Base-by-base conservation (phyloP, 208 protist species). In the Kentomonas sorsogonicus region DNA sequence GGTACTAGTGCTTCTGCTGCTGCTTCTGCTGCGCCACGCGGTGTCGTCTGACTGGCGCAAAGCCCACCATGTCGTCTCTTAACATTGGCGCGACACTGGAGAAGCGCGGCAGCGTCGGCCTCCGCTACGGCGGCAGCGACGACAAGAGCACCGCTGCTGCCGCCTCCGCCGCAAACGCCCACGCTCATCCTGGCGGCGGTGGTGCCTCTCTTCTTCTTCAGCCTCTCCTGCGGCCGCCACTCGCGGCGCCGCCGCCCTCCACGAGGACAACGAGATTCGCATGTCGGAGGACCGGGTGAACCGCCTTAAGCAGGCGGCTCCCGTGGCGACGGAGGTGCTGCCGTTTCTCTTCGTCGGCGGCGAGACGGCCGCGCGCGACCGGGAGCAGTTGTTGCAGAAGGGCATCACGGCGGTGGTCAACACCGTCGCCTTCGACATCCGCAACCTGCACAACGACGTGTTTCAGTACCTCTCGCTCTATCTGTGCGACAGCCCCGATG, bases 351-450 rank as follows among this genome's bases (percentile, higher is more conserved):
- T 90, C 51, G 79, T 96, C 1, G 83, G 82, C 31, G 83, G 84
- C 27, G 82, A 92, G 56, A 65, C 58, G 31, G 79, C 84, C 13
- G 83, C 88, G 25, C 33, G 57, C 11, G 79, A 97, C 59, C 54
- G 70, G 2, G 59, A 33, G 16, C 72, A 87, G 66, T 63, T 97
- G 13, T 70, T 92, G 16, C 5, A 29, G 27, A 92, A 95, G 50
- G 88, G 93, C 27, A 87, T 98, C 29, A 97, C 95, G 0, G 76
- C 93, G 43, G 73, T 98, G 9, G 69, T 98, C 38, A 98, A 98
- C 76, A 96, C 86, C 20, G 85, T 94, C 26, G 87, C 78, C 53
- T 88, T 85, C 53, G 75, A 82, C 18, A 63, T 92, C 46, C 67
- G 61, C 15, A 88, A 83, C 62, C 66, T 73, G 11, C 81, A 83